Evolutionary conservation across 257 asterid species (phyloP).

Genomic region (Solanum etuberosum): DNA sequence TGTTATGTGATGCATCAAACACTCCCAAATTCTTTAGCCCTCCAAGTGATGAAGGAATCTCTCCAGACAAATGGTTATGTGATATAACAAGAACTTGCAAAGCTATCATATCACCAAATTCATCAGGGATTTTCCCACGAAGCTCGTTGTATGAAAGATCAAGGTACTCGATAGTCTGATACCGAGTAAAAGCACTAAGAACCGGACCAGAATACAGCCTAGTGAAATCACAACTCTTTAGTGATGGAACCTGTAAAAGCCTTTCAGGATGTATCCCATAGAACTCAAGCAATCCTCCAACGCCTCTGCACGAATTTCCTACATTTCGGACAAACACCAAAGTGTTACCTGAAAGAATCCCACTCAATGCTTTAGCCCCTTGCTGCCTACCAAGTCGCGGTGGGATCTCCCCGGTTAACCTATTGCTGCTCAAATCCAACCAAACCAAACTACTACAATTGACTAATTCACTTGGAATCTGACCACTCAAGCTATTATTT

Average conservation of each 20-base stretch:
- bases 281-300: conserved; percentile 85
- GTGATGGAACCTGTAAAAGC: conserved; percentile 62
- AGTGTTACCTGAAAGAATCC: conserved; percentile 81
- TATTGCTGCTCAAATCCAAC: conserved; percentile 72
- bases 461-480: conserved; percentile 64
- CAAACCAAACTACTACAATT: conserved; percentile 78
- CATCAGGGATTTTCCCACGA: conserved; percentile 78
- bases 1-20: conserved; percentile 85
- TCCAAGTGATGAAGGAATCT: conserved; percentile 70
- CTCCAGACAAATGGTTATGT: conserved; percentile 81
- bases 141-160: conserved; percentile 86
- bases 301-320: conserved; percentile 88
- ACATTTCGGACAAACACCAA: conserved; percentile 77
- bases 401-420: conserved; percentile 71
- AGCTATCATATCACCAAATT: conserved; percentile 86
- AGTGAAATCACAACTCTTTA: conserved; percentile 77
- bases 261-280: conserved; percentile 80
- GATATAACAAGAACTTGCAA: conserved; percentile 74
- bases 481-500: conserved; percentile 63
- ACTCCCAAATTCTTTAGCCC: conserved; percentile 79
- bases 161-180: conserved; percentile 80
- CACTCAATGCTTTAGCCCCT: conserved; percentile 71
- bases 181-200: conserved; percentile 66
- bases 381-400: conserved; percentile 70
- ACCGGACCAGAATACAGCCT: conserved; percentile 80